Evolutionary conservation across 495 filamentous ascomycete species (phyloP).

Genomic region (Penicillium paradoxum): DNA sequence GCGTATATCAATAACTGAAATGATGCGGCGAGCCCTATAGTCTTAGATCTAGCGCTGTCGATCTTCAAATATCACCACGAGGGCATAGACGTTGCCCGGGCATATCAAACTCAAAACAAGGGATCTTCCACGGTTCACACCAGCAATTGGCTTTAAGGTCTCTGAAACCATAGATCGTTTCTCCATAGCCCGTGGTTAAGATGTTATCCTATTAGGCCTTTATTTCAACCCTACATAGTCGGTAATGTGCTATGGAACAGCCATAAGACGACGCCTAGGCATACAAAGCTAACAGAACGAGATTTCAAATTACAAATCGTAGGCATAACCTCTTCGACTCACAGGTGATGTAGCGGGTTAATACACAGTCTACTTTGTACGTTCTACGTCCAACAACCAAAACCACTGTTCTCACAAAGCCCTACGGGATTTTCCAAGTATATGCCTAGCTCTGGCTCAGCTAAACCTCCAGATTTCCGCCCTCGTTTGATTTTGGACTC

Average conservation of each 20-base stretch:
- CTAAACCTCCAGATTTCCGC: neutral
- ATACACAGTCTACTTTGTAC: no score
- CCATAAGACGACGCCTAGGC: neutral
- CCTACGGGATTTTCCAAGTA: neutral
- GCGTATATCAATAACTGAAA: no score
- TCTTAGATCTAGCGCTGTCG: no score
- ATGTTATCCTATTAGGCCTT: no score
- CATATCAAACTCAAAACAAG: neutral
- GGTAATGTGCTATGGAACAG: no score
- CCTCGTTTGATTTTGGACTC: neutral
- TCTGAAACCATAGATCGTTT: neutral
- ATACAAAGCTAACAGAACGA: neutral
- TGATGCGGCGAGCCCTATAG: no score
- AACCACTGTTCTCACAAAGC: no score
- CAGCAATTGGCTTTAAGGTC: neutral
- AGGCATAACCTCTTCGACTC: no score
- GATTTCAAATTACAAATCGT: neutral
- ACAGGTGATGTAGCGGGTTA: no score
- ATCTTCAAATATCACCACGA: no score
- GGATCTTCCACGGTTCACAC: neutral
- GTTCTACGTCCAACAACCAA: no score
- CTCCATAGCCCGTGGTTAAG: neutral
- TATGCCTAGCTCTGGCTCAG: neutral
- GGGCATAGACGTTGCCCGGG: constrained; percentile 2
- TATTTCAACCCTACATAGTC: no score